phyloP scores from a whole-genome alignment of 2,329 filamentous ascomycete species.

The Coniella lustricola region DNA sequence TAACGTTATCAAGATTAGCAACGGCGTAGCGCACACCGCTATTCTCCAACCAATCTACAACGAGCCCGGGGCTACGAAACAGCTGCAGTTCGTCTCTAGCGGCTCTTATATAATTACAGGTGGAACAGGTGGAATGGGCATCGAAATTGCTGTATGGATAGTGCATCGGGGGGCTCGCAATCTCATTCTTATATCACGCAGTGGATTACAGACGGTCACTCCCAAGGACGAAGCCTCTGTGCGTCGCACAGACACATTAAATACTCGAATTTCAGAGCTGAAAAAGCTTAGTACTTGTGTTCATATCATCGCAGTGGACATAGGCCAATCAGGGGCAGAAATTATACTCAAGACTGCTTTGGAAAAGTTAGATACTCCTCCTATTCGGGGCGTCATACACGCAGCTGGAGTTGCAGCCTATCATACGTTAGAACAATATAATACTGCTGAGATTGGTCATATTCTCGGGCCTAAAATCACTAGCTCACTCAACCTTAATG shows the following conservation, averaged over 20 bases:
- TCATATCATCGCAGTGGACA: slow-evolving; percentile 41
- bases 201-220: background rate
- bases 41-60: no score
- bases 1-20: no score
- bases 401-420: slow-evolving; percentile 40
- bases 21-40: no score
- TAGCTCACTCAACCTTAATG: slow-evolving; percentile 47
- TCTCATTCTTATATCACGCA: slow-evolving; percentile 16
- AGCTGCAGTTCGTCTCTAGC: background rate
- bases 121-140: slow-evolving; percentile 21
- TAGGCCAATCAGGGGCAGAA: slow-evolving; percentile 34
- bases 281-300: slow-evolving; percentile 34
- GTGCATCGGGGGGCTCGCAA: slow-evolving; percentile 14
- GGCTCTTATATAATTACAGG: slow-evolving; percentile 22
- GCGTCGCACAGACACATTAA: background rate
- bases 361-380: slow-evolving; percentile 29
- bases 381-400: slow-evolving; percentile 38
- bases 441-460: slow-evolving; percentile 33
- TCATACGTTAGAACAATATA: slow-evolving; percentile 35
- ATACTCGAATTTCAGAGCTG: slow-evolving; percentile 10
- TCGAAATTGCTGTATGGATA: slow-evolving; percentile 16
- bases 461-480: slow-evolving; percentile 46
- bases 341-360: slow-evolving; percentile 28
- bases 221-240: background rate
- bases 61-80: no score